Base-by-base conservation (phyloP, 495 filamentous ascomycete genomes). In the Penicillium silybi region DNA sequence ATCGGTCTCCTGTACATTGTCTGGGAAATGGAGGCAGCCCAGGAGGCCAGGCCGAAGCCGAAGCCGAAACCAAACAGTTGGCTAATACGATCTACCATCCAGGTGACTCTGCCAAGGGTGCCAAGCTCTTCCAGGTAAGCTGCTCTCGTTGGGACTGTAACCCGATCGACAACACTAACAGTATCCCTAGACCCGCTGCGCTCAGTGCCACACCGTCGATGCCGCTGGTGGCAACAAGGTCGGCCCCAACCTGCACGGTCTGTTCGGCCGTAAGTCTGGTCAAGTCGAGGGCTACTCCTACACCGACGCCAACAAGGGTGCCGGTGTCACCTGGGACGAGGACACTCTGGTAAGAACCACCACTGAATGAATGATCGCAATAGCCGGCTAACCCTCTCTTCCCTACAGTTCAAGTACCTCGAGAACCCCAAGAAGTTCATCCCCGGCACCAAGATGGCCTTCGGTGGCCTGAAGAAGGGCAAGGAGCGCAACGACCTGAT, bases 371-470 rank as follows among this genome's bases (percentile, higher is more conserved):
- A 37, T 22, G n/a, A 41, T 11, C 16, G 13, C 23, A 15, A 9
- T 7, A 11, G 6, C 27, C n/a, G 27, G 40, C 66, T 65, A 54
- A 65, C 40, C 46, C 27, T 26, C 2, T 22, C 25, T 41, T 17
- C 26, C 25, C 9, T 59, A 44, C 59, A 89, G 88, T 92, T 90
- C 70, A 76, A 83, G 54, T 92, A 92, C 80, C 85, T 92, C 65
- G 88, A 92, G 77, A 92, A 92, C 80, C 88, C 88, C 61, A 92
- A 92, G 80, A 92, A 92, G 75, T 92, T 85, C 85, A 97, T 99
- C 57, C 95, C 93, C 64, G 93, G 93, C 61, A 99, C 93, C 74
- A 99, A 99, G 90, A 99, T 99, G 93, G 93, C 93, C 66, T 99
- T 99, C 73, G 93, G 93, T 79, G 93, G 93, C 69, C 80, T 99